These are phyloP conservation scores for Onygenales sp. DNA, from an alignment of 2,329 filamentous ascomycete species.

Conservation along the genomic window DNA sequence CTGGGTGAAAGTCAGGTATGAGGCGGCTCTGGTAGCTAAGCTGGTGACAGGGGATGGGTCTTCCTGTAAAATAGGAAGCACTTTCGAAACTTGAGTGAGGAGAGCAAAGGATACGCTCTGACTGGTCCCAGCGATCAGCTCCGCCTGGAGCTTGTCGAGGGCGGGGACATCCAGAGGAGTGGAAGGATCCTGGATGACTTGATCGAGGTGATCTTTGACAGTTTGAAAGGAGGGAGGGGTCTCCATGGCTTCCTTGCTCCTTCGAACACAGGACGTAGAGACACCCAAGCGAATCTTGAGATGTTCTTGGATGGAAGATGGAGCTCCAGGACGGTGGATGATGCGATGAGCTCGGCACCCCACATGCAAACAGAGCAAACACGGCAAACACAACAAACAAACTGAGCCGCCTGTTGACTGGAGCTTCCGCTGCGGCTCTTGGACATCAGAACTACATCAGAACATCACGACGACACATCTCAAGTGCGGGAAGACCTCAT, in stretches of 20 bases:
- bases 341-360: conserved; percentile 1
- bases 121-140: conserved; percentile 28
- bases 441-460: background rate
- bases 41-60: conserved; percentile 47
- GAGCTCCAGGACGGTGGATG: conserved; percentile 2
- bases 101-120: conserved; percentile 28
- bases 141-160: conserved; percentile 42
- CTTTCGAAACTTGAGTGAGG: conserved; percentile 38
- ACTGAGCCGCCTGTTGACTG: background rate
- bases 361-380: conserved; percentile 12
- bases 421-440: background rate
- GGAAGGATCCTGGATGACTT: conserved; percentile 35
- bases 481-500: background rate
- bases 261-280: background rate
- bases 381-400: conserved; percentile 5
- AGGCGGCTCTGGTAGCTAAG: conserved; percentile 42
- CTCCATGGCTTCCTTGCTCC: conserved; percentile 16
- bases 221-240: conserved; percentile 26
- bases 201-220: conserved; percentile 34
- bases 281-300: background rate
- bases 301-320: background rate
- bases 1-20: conserved; percentile 41
- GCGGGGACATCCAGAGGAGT: conserved; percentile 38
- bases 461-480: background rate
- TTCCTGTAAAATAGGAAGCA: conserved; percentile 46